These are phyloP conservation scores for Colletotrichum sp. DNA, from an alignment of 2,329 filamentous ascomycete species.

Conservation along the genomic window DNA sequence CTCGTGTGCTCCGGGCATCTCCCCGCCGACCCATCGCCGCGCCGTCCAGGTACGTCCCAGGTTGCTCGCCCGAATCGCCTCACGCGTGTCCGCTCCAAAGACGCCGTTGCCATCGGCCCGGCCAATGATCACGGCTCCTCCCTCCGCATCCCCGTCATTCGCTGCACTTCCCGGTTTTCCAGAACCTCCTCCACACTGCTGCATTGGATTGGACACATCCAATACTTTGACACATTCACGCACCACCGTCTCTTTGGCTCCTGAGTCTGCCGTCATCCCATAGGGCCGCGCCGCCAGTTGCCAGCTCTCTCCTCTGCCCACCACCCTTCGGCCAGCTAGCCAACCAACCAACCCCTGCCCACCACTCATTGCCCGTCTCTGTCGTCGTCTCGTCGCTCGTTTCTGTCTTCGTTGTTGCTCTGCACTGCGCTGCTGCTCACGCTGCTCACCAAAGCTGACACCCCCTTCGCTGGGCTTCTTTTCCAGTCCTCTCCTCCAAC, in stretches of 20 bases:
- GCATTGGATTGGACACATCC: not conserved
- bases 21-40: not conserved
- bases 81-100: not conserved
- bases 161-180: slow-evolving; percentile 14
- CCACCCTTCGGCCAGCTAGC: not conserved
- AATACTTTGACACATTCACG: not conserved
- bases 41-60: not conserved
- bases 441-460: slow-evolving; percentile 18
- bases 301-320: not conserved
- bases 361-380: not conserved
- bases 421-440: not conserved
- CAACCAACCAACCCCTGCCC: slow-evolving; percentile 2
- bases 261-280: slow-evolving; percentile 19
- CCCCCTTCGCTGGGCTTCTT: not conserved
- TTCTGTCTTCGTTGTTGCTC: not conserved
- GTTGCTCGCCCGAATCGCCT: not conserved
- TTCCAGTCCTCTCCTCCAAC: slow-evolving; percentile 13
- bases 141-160: slow-evolving; percentile 8
- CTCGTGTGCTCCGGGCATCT: not conserved
- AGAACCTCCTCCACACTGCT: slow-evolving; percentile 15
- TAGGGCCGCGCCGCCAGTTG: slow-evolving; percentile 11
- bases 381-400: not conserved
- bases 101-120: slow-evolving; percentile 8
- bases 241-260: not conserved
- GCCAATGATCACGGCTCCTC: slow-evolving; percentile 12